These are phyloP conservation scores for Leccinum fallax DNA, from an alignment of 1,284 basidiomycete species.

Conservation along the genomic window DNA sequence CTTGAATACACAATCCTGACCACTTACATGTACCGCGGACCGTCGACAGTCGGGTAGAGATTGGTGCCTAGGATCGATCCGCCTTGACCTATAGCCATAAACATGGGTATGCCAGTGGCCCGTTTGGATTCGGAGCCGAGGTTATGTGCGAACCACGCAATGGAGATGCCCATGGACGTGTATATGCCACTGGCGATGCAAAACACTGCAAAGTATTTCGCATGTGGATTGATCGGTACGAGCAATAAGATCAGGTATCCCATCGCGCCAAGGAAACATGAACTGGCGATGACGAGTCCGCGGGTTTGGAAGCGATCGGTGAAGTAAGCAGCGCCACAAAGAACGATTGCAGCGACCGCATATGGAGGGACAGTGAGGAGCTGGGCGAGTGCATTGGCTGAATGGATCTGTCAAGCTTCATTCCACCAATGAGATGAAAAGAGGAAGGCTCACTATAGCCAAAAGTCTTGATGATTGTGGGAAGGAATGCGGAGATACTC, in stretches of 20 bases:
- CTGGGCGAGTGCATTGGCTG: conserved; percentile 60
- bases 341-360: conserved; percentile 69
- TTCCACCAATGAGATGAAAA: not conserved
- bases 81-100: conserved; percentile 78
- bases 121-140: conserved; percentile 78
- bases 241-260: conserved; percentile 41
- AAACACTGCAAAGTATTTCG: conserved; percentile 73
- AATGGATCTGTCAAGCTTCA: not conserved
- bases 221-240: conserved; percentile 48
- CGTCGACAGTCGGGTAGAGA: conserved; percentile 63
- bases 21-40: conserved; percentile 63
- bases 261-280: conserved; percentile 54
- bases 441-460: conserved; percentile 50
- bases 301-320: conserved; percentile 78
- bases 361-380: conserved; percentile 83
- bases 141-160: conserved; percentile 81
- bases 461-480: conserved; percentile 78
- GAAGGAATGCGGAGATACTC: conserved; percentile 81
- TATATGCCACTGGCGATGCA: conserved; percentile 75
- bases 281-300: conserved; percentile 58
- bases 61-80: conserved; percentile 74
- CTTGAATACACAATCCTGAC: not conserved
- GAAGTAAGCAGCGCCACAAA: conserved; percentile 62
- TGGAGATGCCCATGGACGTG: conserved; percentile 66
- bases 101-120: conserved; percentile 74